These are phyloP conservation scores for Ormosia emarginata DNA, from an alignment of 306 rosid genomes.

Conservation along the genomic window DNA sequence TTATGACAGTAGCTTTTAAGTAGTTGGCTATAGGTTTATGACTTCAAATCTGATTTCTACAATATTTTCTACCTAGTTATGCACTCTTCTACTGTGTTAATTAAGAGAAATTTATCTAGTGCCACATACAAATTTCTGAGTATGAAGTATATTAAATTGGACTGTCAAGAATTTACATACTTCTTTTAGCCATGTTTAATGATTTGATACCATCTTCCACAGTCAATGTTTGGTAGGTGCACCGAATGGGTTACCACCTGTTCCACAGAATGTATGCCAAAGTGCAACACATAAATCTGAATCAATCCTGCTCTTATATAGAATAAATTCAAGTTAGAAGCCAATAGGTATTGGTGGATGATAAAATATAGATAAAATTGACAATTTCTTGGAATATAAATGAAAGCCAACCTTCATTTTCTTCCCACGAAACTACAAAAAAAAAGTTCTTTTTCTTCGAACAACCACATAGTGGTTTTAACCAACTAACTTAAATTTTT, in stretches of 20 bases:
- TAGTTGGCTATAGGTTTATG: too few relatives aligned
- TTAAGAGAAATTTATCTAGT: slow-evolving; percentile 4
- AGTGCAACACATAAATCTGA: slow-evolving; percentile 91
- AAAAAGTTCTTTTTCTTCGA: too few relatives aligned
- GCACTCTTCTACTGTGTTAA: slow-evolving; percentile 59
- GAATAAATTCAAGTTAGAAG: slow-evolving; percentile 8
- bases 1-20: too few relatives aligned
- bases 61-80: too few relatives aligned
- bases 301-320: slow-evolving; percentile 62
- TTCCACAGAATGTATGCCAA: slow-evolving; percentile 98
- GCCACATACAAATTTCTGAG: neutral
- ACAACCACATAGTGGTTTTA: too few relatives aligned
- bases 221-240: slow-evolving; percentile 88
- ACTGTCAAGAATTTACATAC: slow-evolving; percentile 15
- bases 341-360: neutral
- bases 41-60: too few relatives aligned
- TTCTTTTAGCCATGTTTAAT: slow-evolving; percentile 88
- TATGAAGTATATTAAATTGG: neutral
- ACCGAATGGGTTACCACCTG: slow-evolving; percentile 87
- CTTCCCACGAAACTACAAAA: slow-evolving; percentile 53
- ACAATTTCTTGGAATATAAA: neutral
- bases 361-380: too few relatives aligned
- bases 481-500: too few relatives aligned
- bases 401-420: slow-evolving; percentile 78
- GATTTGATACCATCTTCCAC: slow-evolving; percentile 96